phyloP scores from a whole-genome alignment of 169 alveolate species.

The Amoebophrya sp. region DNA sequence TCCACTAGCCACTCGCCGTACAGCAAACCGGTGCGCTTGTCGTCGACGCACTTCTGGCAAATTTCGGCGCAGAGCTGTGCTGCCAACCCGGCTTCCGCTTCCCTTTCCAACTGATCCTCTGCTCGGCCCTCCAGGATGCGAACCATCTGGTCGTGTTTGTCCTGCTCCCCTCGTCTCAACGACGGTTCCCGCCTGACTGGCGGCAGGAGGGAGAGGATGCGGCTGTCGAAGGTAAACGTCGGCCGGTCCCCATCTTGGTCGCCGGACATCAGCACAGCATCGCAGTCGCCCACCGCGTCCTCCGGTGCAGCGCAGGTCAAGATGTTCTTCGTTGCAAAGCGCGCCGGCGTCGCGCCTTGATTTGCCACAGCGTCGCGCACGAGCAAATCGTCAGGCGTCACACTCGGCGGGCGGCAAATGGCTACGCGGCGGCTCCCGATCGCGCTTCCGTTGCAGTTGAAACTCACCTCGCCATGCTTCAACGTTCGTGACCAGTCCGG shows the following conservation, averaged over 20 bases:
- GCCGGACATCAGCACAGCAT: neutral
- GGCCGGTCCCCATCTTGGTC: neutral
- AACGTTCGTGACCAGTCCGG: neutral
- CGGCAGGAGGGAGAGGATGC: neutral
- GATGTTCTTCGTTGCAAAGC: no score
- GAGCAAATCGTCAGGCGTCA: no score
- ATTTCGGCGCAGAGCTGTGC: neutral
- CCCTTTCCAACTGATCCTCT: no score
- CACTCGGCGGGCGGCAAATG: no score
- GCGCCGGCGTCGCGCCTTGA: no score
- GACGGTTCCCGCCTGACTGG: no score
- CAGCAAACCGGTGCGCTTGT: neutral
- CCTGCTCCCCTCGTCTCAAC: no score
- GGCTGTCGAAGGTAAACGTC: neutral
- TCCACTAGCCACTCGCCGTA: neutral
- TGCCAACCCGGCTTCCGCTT: neutral
- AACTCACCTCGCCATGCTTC: neutral
- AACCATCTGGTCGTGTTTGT: no score
- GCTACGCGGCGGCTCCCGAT: no score
- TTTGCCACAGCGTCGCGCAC: no score
- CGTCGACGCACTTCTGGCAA: neutral
- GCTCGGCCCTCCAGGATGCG: no score
- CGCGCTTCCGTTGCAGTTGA: no score
- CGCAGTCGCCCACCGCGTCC: neutral
- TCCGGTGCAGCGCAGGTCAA: neutral